A percentile compares a stretch with the other conserved stretches of the same genome.
Evolutionary conservation across 257 asterid species (phyloP).

Genomic region (Rhazya stricta): DNA sequence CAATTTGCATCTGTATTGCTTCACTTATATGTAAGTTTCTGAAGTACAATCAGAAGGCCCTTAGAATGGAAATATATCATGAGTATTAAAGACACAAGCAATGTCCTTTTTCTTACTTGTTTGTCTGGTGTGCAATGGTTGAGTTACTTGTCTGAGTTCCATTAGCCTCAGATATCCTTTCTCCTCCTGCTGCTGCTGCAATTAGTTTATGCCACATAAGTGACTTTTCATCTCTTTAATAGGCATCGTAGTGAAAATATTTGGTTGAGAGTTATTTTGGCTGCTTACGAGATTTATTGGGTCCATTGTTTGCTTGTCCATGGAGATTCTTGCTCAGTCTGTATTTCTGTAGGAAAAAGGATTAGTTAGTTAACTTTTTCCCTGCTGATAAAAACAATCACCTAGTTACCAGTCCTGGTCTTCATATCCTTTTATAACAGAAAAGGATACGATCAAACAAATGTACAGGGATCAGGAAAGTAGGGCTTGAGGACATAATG

Average conservation of each 20-base stretch:
- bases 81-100: constrained; percentile 6
- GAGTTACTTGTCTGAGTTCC: constrained; percentile 47
- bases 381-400: not conserved
- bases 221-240: constrained; percentile 4
- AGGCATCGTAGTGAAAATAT: constrained; percentile 9
- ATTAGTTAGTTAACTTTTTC: constrained; percentile 11
- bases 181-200: constrained; percentile 52
- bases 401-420: not conserved
- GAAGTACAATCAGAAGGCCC: constrained; percentile 24
- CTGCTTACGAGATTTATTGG: constrained; percentile 63
- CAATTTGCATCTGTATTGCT: constrained; percentile 83
- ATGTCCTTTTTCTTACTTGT: constrained; percentile 40
- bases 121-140: constrained; percentile 43
- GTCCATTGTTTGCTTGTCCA: constrained; percentile 63
- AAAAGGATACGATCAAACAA: not conserved
- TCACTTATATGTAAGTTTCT: constrained; percentile 68
- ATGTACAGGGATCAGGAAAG: not conserved
- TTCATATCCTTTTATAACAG: constrained; percentile 1
- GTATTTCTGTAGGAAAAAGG: constrained; percentile 60
- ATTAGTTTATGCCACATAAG: constrained; percentile 23
- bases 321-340: constrained; percentile 81
- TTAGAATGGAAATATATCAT: not conserved
- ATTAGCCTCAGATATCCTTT: constrained; percentile 45
- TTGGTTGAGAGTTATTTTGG: constrained; percentile 18
- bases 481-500: not conserved